Base-by-base conservation (phyloP, 2,329 filamentous ascomycete species). In the Diaporthe sp. region DNA sequence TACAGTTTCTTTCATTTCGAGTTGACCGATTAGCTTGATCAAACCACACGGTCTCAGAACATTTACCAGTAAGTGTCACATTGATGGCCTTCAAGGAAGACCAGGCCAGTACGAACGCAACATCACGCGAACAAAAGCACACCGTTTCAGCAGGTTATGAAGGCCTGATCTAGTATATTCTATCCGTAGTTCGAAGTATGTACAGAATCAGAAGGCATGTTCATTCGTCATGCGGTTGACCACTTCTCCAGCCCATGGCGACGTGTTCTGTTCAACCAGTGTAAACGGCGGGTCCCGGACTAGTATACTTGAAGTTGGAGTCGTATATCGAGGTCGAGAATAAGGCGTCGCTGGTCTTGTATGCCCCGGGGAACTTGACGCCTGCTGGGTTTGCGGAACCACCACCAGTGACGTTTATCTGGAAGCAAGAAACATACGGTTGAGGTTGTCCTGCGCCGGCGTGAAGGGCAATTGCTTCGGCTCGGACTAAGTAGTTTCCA, bases 341-440 rank as follows among this genome's bases (percentile, higher is more conserved):
- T 31, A 73, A 44, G 13, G 60, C 72, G n/a, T 75, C 73, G 55
- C 51, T 84, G 3, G 85, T 81, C 39, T 82, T 85, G 81, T 89
- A 90, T 1, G 87, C 84, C 19, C 88, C 87, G 0, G 87, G 88
- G 77, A 89, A 86, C 73, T 84, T 84, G 37, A 87, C 87, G 44
- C 84, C 80, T 31, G 81, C 75, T 1, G 87, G 87, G 6, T 82
- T 82, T 5, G 83, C 86, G 2, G 82, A 86, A 37, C 86, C 86
- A 19, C 82, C 83, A 37, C 85, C 84, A 42, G 86, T 85, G 49
- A 89, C 84, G 76, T 86, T 86, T 72, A 90, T 83, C 82, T 89
- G 87, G 49, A 73, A 73, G 72, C 72, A 73, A 22, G 60, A 68
- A 7, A 73, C 72, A 15, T 73, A 73, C 3, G 72, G 72, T 28